Percentiles rank a stretch among this genome's conserved stretches.
These are phyloP conservation scores for Lonicera japonica DNA, from an alignment of 129 eudicot species.

Conservation along the genomic window DNA sequence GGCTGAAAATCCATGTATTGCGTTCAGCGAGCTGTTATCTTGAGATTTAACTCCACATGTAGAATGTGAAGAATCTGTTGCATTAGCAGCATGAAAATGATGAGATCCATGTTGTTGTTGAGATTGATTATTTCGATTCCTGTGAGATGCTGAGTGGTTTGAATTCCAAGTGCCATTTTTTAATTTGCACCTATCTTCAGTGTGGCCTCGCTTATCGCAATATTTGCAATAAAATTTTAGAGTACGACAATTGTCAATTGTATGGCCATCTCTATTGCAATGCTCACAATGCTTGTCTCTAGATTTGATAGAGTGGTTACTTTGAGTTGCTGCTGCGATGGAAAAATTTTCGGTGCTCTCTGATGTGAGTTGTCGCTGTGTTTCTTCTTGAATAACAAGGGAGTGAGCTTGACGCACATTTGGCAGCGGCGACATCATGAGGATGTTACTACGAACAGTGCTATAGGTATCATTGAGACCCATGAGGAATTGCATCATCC, in stretches of 20 bases:
- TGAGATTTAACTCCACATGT: neutral
- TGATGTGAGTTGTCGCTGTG: slow-evolving; percentile 2
- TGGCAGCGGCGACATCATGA: slow-evolving; percentile 9
- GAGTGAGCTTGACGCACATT: slow-evolving; percentile 12
- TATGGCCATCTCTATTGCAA: slow-evolving; percentile 11
- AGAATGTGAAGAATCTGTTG: neutral
- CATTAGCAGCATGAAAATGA: slow-evolving; percentile 4
- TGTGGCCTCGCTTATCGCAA: slow-evolving; percentile 8
- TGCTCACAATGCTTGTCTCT: slow-evolving; percentile 8
- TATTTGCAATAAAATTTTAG: slow-evolving; percentile 1
- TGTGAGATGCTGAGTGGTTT: neutral
- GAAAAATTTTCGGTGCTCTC: slow-evolving; percentile 7
- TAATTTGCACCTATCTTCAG: slow-evolving; percentile 8
- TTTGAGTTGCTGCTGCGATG: neutral
- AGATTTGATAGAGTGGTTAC: neutral
- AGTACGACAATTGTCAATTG: slow-evolving; percentile 5
- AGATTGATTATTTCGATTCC: neutral
- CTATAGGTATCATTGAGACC: slow-evolving; percentile 10
- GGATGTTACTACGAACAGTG: neutral
- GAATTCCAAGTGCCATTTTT: slow-evolving; percentile 7
- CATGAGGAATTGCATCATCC: slow-evolving; percentile 7
- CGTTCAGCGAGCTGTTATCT: neutral
- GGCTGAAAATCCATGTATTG: slow-evolving; percentile 4
- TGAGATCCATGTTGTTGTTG: neutral
- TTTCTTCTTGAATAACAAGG: slow-evolving; percentile 10